Base-by-base conservation (phyloP, 495 filamentous ascomycete species). In the Xanthoparmelia taractica region DNA sequence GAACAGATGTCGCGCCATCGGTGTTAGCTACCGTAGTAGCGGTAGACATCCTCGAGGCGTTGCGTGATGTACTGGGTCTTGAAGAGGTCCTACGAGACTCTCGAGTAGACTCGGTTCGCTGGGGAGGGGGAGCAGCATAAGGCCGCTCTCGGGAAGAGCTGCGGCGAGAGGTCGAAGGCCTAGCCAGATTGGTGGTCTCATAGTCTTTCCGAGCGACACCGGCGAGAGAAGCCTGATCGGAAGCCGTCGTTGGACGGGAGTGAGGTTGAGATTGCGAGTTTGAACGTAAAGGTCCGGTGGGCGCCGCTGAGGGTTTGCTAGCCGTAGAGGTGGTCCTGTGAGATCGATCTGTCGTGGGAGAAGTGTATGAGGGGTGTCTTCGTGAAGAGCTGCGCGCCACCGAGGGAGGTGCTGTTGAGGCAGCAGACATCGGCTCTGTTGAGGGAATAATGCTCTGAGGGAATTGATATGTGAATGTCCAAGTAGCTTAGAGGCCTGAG, bases 241-340 rank as follows among this genome's bases (percentile, higher is more conserved):
- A 75, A 8, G 78, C 73, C 36, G 81, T 75, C 7, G 77, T 72
- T 11, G 81, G 77, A 40, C 77, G 78, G 61, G 72, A 75, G 68
- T 83, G 76, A 7, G 78, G 74, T 48, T 83, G 77, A 34, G 81
- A 76, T 60, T 80, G 79, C 11, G 82, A 80, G 62, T 76, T 73
- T 20, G 82, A 75, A 8, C 75, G 76, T 33, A 63, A 65, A 66
- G 71, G 64, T 72, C 75, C 70, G 63, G 57, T 55, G 61, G 74
- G 64, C 29, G 71, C 66, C 65, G 69, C 38, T 62, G 70, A 43
- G 60, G 70, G 52, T 66, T 80, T 76, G 59, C 76, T 72, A 29
- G 79, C 75, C 61, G 81, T 80, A 61, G 82, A 85, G 68, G 79
- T 75, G 57, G 83, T 75, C 61, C 85, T 78, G 69, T 85, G 83